Evolutionary conservation across 1,284 basidiomycete species (phyloP), one percentile per base, ranked within the genome.

Genomic region (Neolentinus lepideus): DNA sequence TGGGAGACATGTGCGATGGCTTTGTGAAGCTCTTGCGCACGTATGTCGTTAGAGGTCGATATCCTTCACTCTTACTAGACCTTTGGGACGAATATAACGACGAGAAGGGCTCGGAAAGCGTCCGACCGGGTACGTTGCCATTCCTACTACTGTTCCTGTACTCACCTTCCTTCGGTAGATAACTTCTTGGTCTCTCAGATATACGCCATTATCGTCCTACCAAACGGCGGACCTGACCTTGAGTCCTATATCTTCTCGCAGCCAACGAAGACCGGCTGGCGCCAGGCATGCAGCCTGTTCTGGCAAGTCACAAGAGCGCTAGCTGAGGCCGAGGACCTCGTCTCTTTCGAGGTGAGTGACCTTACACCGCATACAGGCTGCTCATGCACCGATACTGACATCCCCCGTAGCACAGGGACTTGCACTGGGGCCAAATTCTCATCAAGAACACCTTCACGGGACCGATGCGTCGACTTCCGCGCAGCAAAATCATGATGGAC

Each of bases 371-470:
- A 43, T n/a, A n/a, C 38, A 4, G 8, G 12, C 19, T n/a, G 38
- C 16, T 3, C 38, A 21, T 6, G 4, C n/a, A 43, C 38, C 12
- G 21, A 43, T n/a, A n/a, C 16, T 21, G 6, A 8, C 19, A 6
- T 43, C 12, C 27, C 24, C 46, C 43, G 29, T 66, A 97, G 92
- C 97, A 99, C 71, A 92, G 96, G 19, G 96, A 99, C 69, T 78
- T 99, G 33, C 96, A 99, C 66, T 94, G 94, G 84, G 96, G 96
- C n/a, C 97, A 99, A 69, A 89, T 99, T 52, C 80, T 99, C 10
- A 83, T 99, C 51, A 84, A 83, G 62, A 76, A 80, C 55, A 48
- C 76, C 14, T 66, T 75, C n/a, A 61, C 70, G 68, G 27, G 67
- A 69, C 55, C 64, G 68, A 33, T 31, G 58, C 54, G 68, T 2